Evolutionary conservation across 176 grass and related monocot genomes (phyloP).

Genomic region (Carex kokanica): DNA sequence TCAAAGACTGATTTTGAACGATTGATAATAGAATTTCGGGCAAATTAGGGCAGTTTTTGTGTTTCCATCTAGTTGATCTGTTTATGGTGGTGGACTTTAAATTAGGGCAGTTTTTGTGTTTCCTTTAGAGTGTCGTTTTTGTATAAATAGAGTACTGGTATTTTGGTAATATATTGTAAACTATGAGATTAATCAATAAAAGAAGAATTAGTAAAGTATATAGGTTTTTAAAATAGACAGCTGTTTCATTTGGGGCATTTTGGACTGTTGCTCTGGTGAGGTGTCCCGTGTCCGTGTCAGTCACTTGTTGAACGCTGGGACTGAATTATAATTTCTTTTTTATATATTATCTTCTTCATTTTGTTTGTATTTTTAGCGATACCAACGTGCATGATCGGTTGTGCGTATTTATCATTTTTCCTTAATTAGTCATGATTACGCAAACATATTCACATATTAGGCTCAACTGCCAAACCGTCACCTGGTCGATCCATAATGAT

Average conservation of each 20-base stretch:
- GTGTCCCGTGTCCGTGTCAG: neutral
- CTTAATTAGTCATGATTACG: no score
- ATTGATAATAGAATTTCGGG: neutral
- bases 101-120: neutral
- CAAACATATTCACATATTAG: no score
- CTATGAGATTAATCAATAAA: no score
- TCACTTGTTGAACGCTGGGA: neutral
- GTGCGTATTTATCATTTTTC: neutral
- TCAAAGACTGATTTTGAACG: no score
- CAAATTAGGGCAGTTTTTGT: neutral
- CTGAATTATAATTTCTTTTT: neutral
- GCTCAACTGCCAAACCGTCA: no score
- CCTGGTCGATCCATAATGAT: no score
- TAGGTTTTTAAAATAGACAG: neutral
- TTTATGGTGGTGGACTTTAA: neutral
- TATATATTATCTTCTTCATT: no score
- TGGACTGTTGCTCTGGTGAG: neutral
- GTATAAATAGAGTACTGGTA: no score
- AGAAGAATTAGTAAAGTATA: no score
- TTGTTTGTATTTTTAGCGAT: no score
- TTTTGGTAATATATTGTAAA: no score
- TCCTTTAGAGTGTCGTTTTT: neutral
- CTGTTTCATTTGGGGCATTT: conserved; percentile 1
- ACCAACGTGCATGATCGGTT: no score
- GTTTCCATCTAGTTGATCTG: neutral